These are phyloP conservation scores for Tylopilus plumbeoviolaceoides DNA, from an alignment of 768 basidiomycete species.

Conservation along the genomic window DNA sequence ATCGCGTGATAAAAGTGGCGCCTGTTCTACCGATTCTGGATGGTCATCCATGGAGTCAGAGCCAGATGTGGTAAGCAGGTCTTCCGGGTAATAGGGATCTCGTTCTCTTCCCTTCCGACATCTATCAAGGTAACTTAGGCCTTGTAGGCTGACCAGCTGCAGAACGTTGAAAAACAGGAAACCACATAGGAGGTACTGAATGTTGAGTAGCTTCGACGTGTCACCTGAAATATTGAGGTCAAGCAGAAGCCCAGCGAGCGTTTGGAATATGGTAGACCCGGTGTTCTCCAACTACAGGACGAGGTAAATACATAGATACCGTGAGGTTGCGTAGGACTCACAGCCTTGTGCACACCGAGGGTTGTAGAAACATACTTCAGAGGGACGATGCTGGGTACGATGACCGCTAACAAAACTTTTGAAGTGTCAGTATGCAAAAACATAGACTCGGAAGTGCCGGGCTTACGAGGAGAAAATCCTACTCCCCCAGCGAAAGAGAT, in stretches of 20 bases:
- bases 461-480: constrained; percentile 65
- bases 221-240: constrained; percentile 34
- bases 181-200: constrained; percentile 52
- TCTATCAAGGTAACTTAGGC: constrained; percentile 46
- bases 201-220: constrained; percentile 9
- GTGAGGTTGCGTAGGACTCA: constrained; percentile 32
- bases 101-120: constrained; percentile 31
- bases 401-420: constrained; percentile 65
- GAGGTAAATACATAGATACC: not conserved
- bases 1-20: constrained; percentile 10
- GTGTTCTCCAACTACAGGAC: constrained; percentile 62
- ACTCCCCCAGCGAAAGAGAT: constrained; percentile 60
- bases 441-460: not conserved
- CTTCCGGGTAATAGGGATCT: constrained; percentile 13
- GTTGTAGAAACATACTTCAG: constrained; percentile 74
- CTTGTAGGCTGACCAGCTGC: constrained; percentile 50
- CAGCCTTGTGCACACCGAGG: constrained; percentile 74
- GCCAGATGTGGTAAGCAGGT: not conserved
- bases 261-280: constrained; percentile 69
- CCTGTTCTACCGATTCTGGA: constrained; percentile 8
- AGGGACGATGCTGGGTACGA: constrained; percentile 70
- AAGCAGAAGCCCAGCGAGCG: constrained; percentile 63
- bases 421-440: constrained; percentile 1
- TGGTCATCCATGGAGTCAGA: not conserved
- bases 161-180: constrained; percentile 56